Evolutionary conservation across 331 rosid genomes (phyloP).

Genomic region (Acacia concinna): DNA sequence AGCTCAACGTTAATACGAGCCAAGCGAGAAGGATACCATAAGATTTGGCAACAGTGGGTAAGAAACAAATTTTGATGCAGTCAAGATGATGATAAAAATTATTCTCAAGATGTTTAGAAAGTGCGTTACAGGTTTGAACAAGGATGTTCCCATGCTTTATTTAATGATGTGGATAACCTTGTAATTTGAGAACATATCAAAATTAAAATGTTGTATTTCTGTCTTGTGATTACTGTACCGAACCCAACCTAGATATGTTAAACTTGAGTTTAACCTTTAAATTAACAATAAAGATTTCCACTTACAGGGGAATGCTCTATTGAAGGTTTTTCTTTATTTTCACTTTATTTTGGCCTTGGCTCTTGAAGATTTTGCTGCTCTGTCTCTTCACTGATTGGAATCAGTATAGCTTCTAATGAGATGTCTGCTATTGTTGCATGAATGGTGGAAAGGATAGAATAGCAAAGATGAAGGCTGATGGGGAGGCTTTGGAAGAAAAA

Average conservation of each 20-base stretch:
- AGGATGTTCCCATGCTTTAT: neutral
- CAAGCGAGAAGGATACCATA: slow-evolving; percentile 79
- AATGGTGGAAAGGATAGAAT: slow-evolving; percentile 74
- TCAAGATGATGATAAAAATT: neutral
- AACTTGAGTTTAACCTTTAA: neutral
- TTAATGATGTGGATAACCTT: neutral
- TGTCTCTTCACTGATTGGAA: slow-evolving; percentile 14
- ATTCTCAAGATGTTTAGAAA: neutral
- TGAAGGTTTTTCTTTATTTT: neutral
- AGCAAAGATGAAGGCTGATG: slow-evolving; percentile 80
- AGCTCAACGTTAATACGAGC: slow-evolving; percentile 93
- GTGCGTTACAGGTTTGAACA: neutral
- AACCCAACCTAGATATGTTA: neutral
- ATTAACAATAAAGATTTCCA: neutral
- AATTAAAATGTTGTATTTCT: neutral
- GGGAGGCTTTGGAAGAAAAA: slow-evolving; percentile 75
- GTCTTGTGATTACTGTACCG: neutral
- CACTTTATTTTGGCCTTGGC: too few species aligned
- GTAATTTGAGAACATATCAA: neutral
- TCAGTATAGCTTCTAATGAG: slow-evolving; percentile 37
- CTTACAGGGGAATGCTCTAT: neutral
- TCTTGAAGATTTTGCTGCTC: slow-evolving; percentile 3
- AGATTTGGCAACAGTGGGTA: slow-evolving; percentile 96
- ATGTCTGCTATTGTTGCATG: slow-evolving; percentile 50
- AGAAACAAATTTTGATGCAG: slow-evolving; percentile 28